Evolutionary conservation across 176 grass and related monocot genomes (phyloP).

Genomic region (Tillandsia fasciculata): DNA sequence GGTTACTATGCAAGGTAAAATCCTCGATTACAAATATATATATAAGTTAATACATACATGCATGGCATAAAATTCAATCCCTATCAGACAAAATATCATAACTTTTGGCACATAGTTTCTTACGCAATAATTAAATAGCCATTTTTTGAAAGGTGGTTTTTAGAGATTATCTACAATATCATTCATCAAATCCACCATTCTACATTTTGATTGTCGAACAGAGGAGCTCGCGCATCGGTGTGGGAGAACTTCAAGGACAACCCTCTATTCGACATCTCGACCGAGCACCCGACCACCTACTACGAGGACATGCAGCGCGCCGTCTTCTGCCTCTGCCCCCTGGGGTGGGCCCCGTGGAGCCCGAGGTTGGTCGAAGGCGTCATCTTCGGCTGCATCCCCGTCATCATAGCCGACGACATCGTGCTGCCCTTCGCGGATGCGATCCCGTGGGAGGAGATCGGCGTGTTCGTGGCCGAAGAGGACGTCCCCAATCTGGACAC

Average conservation of each 20-base stretch:
- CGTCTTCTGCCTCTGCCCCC: constrained; percentile 81
- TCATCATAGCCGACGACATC: constrained; percentile 88
- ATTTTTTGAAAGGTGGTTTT: too few relatives aligned
- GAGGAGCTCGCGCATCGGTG: constrained; percentile 74
- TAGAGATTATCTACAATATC: too few relatives aligned
- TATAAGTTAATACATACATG: too few relatives aligned
- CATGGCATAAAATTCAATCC: too few relatives aligned
- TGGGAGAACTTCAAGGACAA: constrained; percentile 99
- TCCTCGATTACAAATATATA: neutral
- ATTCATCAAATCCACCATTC: too few relatives aligned
- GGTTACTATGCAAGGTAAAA: constrained; percentile 85
- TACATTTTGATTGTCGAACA: constrained; percentile 9
- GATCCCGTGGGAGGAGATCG: constrained; percentile 89
- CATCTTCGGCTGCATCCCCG: constrained; percentile 87
- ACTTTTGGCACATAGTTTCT: too few relatives aligned
- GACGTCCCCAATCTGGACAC: constrained; percentile 73
- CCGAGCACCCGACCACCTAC: constrained; percentile 69
- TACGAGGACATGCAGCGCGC: constrained; percentile 95
- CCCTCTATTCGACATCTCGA: constrained; percentile 87
- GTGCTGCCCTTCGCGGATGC: constrained; percentile 78
- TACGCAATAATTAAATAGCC: too few relatives aligned
- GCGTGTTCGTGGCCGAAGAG: constrained; percentile 71
- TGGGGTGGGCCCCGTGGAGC: constrained; percentile 98
- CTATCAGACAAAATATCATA: too few relatives aligned
- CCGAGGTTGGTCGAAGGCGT: constrained; percentile 82